Evolutionary conservation across 371 early-diverging fungal genomes (phyloP), one percentile per base, ranked within the genome.

Genomic region (Actinomortierella ambigua): DNA sequence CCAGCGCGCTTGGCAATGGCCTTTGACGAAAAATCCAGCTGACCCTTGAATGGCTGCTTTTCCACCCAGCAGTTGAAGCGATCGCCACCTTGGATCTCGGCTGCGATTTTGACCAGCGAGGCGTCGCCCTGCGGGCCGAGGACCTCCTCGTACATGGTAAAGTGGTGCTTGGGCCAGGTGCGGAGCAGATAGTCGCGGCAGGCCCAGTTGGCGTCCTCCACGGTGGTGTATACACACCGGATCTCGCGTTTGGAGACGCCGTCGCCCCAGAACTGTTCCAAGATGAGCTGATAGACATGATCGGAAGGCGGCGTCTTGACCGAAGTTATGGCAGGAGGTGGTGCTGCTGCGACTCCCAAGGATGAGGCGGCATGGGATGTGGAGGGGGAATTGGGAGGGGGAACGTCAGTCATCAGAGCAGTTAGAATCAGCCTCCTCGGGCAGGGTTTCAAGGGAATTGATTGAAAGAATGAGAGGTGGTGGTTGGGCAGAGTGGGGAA

Each of bases 181-280:
- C 67, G 53, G 34, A 73, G 49, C 17, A 73, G 61, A 60, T 73
- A 73, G 41, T 73, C 73, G 2, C 53, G 67, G 15, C 73, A 73
- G 39, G 73, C 67, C 13, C 57, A 53, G 18, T 73, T 73, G 28
- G 73, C 73, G 50, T 73, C 73, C 23, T 15, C 24, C 9, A 56
- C 59, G 2, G 67, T 56, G 15, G 73, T 66, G 43, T 59, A 73
- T 54, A 73, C 73, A 18, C 66, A 59, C 20, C 67, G 66, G 50
- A 73, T 73, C 57, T 73, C 73, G 47, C 73, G 73, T 53, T 73
- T 73, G 22, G 73, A 73, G 29, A 73, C 66, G 20, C 73, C 73
- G 34, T 73, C 73, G 20, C 73, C 73, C 73, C 73, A 73, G 52
- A 73, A 73, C 29, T 73, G 73, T 11, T 73, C 73, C n/a, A 73